These are phyloP conservation scores for Hypoxylon lienhwacheense DNA, from an alignment of 495 filamentous ascomycete genomes.

Conservation along the genomic window DNA sequence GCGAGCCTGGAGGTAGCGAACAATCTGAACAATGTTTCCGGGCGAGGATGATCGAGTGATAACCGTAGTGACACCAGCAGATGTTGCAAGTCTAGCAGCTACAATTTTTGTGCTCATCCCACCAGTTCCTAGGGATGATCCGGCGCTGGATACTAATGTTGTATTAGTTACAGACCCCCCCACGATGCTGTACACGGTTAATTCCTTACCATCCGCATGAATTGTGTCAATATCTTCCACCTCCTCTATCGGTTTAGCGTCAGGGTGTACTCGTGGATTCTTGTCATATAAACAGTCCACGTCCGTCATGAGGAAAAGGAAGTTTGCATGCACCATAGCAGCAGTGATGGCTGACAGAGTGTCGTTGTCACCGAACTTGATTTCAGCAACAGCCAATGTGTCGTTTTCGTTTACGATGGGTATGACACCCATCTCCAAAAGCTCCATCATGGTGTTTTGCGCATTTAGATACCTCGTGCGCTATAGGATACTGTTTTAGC, in stretches of 20 bases:
- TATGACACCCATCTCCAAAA: slow-evolving; percentile 93
- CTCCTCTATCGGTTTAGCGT: slow-evolving; percentile 87
- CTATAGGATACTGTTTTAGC: slow-evolving; percentile 45
- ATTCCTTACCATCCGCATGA: slow-evolving; percentile 70
- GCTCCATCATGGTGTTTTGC: slow-evolving; percentile 86
- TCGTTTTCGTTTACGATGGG: slow-evolving; percentile 99
- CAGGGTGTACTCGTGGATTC: slow-evolving; percentile 81
- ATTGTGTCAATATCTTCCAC: slow-evolving; percentile 85
- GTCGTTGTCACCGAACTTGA: slow-evolving; percentile 99
- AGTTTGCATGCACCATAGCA: slow-evolving; percentile 95
- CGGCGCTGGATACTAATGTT: slow-evolving; percentile 73
- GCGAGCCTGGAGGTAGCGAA: slow-evolving; percentile 72
- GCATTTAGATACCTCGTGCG: slow-evolving; percentile 95
- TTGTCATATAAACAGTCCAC: slow-evolving; percentile 97
- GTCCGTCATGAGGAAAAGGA: slow-evolving; percentile 98
- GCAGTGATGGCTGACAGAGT: slow-evolving; percentile 95
- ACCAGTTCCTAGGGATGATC: slow-evolving; percentile 88
- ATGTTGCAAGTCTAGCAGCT: slow-evolving; percentile 88
- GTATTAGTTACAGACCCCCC: not conserved
- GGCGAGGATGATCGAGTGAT: slow-evolving; percentile 91
- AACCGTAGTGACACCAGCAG: slow-evolving; percentile 91
- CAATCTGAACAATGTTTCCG: slow-evolving; percentile 87
- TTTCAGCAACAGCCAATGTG: slow-evolving; percentile 93
- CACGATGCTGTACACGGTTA: not conserved
- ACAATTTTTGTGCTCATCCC: slow-evolving; percentile 99